phyloP scores from a whole-genome alignment of 352 stramenopile species.

The Pythium sp. region DNA sequence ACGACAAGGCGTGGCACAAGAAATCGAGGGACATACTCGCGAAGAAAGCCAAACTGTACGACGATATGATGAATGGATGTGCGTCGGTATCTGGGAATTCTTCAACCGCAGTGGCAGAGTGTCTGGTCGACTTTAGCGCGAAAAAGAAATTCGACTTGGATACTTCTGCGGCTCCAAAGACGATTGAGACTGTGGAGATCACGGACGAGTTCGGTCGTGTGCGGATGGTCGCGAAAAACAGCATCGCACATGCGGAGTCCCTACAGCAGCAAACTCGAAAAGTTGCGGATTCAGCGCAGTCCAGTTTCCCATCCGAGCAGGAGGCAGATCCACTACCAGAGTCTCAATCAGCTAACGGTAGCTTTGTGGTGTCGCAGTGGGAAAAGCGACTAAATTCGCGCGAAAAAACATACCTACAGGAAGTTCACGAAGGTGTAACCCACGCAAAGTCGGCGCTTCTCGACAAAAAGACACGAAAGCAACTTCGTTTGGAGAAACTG shows the following conservation, averaged over 20 bases:
- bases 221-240: slow-evolving; percentile 36
- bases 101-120: slow-evolving; percentile 34
- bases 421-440: slow-evolving; percentile 57
- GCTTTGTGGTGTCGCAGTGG: slow-evolving; percentile 82
- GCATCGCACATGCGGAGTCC: slow-evolving; percentile 31
- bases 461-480: slow-evolving; percentile 56
- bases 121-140: slow-evolving; percentile 65
- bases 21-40: slow-evolving; percentile 59
- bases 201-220: slow-evolving; percentile 63
- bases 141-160: slow-evolving; percentile 30
- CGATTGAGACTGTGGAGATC: slow-evolving; percentile 32
- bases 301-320: neutral
- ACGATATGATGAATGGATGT: slow-evolving; percentile 48
- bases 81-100: neutral
- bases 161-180: neutral
- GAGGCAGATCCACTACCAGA: neutral
- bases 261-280: slow-evolving; percentile 13
- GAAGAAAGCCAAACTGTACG: slow-evolving; percentile 77
- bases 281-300: neutral
- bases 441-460: slow-evolving; percentile 38
- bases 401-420: slow-evolving; percentile 62
- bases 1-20: slow-evolving; percentile 56
- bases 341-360: slow-evolving; percentile 20
- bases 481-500: slow-evolving; percentile 61
- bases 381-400: slow-evolving; percentile 61